A percentile compares a stretch with the other conserved stretches of the same genome.
Conservation (phyloP, 1,139 yeast genomes). For the Pichia sp. region DNA sequence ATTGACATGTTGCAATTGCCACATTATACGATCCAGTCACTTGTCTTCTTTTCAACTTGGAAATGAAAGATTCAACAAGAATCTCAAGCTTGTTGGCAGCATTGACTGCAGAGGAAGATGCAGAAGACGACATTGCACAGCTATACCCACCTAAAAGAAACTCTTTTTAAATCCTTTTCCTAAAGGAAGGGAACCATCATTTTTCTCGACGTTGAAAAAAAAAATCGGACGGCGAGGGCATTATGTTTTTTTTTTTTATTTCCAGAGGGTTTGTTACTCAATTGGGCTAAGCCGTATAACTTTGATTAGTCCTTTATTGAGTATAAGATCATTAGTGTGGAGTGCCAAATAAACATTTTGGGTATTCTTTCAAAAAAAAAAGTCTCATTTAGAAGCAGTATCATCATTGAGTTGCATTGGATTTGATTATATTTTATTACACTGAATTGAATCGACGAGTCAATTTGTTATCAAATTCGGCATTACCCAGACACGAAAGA, state of each 20-base stretch:
- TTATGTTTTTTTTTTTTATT: too few species aligned
- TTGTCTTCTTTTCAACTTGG: constrained; percentile 63
- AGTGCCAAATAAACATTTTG: too few species aligned
- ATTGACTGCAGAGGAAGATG: constrained; percentile 24
- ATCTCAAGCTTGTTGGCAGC: constrained; percentile 26
- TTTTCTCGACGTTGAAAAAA: not conserved
- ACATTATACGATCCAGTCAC: constrained; percentile 65
- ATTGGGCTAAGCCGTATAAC: not conserved
- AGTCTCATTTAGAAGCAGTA: too few species aligned
- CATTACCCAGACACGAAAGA: too few species aligned
- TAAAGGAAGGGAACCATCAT: not conserved
- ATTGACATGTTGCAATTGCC: constrained; percentile 81
- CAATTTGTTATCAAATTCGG: too few species aligned
- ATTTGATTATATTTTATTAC: too few species aligned
- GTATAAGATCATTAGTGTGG: too few species aligned
- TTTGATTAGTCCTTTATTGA: too few species aligned
- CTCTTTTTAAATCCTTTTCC: not conserved
- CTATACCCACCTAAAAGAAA: too few species aligned
- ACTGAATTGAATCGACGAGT: too few species aligned
- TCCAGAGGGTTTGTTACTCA: not conserved
- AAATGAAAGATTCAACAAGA: constrained; percentile 31
- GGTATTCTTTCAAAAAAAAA: too few species aligned
- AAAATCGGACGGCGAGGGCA: not conserved
- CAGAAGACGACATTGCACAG: constrained; percentile 1
- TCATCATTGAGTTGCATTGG: too few species aligned